phyloP scores from a whole-genome alignment of 805 yeast genomes.

The Myxozyma udenii region DNA sequence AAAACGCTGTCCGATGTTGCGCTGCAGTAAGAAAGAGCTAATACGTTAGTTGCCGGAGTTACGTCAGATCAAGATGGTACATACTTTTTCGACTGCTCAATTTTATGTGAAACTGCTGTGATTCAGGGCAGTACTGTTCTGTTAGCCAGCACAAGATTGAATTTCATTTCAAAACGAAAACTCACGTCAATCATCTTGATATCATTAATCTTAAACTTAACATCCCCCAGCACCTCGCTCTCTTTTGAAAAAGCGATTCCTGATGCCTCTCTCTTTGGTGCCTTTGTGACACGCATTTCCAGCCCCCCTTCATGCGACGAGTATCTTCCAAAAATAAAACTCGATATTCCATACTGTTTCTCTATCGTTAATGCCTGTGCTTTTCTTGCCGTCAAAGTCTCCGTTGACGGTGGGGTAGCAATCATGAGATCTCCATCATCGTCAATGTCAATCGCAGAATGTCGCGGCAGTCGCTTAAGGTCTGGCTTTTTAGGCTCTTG shows the following conservation, averaged over 20 bases:
- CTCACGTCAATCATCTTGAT: constrained; percentile 1
- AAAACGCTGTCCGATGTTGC: constrained; percentile 11
- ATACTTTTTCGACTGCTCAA: constrained; percentile 17
- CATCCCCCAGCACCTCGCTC: background rate
- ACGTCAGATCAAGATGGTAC: background rate
- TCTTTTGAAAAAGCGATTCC: constrained; percentile 1
- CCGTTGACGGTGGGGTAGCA: no score
- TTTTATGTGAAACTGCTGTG: constrained; percentile 10
- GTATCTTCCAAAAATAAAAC: constrained; percentile 7
- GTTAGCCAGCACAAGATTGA: background rate
- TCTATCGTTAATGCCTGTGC: background rate
- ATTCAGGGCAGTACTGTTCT: constrained; percentile 16
- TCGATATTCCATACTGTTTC: constrained; percentile 3
- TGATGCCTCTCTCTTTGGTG: constrained; percentile 17
- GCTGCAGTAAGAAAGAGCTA: constrained; percentile 6
- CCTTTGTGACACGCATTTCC: constrained; percentile 5
- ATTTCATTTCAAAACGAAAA: constrained; percentile 2
- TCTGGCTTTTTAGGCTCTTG: background rate
- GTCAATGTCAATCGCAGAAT: background rate
- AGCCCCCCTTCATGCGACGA: background rate
- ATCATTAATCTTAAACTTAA: background rate
- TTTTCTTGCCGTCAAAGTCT: background rate
- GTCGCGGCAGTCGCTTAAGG: background rate
- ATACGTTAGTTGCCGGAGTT: background rate
- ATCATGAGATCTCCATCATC: background rate